phyloP scores from a whole-genome alignment of 768 basidiomycete genomes.

The Clathrus columnatus region DNA sequence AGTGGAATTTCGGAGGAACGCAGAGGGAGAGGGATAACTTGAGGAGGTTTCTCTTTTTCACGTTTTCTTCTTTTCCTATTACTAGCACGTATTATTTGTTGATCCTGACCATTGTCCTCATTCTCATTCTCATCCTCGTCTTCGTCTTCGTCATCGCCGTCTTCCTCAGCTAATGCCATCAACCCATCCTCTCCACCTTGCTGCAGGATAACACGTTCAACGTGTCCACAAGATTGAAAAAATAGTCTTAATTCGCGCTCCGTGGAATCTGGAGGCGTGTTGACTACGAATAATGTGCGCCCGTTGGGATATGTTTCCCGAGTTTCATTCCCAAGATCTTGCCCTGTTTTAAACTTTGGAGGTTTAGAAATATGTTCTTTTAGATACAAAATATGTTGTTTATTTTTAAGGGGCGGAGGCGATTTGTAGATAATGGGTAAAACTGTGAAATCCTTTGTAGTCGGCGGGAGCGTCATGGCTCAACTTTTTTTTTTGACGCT shows the following conservation, averaged over 20 bases:
- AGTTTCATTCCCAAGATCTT: background rate
- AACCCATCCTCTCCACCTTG: constrained; percentile 28
- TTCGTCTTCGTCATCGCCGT: constrained; percentile 12
- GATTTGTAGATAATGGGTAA: constrained; percentile 1
- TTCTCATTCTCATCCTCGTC: constrained; percentile 13
- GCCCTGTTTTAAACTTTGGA: background rate
- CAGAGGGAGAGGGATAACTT: constrained; percentile 53
- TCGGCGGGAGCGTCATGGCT: too few species aligned
- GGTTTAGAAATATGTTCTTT: background rate
- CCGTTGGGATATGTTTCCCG: constrained; percentile 34
- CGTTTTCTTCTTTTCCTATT: constrained; percentile 27
- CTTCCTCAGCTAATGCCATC: constrained; percentile 19
- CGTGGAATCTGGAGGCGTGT: constrained; percentile 82
- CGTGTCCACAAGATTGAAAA: constrained; percentile 69
- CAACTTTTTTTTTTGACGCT: too few species aligned
- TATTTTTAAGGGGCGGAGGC: background rate
- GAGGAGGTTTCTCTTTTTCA: constrained; percentile 24
- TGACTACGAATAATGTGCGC: constrained; percentile 81
- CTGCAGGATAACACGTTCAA: constrained; percentile 68
- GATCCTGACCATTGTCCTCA: background rate
- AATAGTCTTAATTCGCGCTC: constrained; percentile 68
- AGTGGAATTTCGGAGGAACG: constrained; percentile 23
- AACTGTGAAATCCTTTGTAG: constrained; percentile 4
- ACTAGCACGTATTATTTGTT: constrained; percentile 17
- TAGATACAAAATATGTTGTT: constrained; percentile 1